Evolutionary conservation across 106 monocot genomes (phyloP).

Genomic region (Cymbidium sinense): DNA sequence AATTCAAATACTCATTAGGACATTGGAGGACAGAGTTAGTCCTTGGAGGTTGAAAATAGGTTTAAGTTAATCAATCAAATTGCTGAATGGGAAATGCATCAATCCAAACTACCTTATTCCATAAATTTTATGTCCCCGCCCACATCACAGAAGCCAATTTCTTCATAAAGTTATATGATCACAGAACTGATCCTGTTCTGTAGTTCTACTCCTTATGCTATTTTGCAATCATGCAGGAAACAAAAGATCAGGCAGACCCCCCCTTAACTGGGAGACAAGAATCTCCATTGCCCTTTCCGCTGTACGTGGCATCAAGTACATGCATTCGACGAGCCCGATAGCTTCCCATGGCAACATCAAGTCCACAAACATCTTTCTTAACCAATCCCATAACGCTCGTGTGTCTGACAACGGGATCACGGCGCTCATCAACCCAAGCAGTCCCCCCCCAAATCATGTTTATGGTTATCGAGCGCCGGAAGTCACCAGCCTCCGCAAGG

Average conservation of each 20-base stretch:
- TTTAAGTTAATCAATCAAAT: too few species aligned
- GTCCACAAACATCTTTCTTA: constrained; percentile 53
- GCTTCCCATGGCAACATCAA: constrained; percentile 62
- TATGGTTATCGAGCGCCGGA: constrained; percentile 53
- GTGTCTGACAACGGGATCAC: constrained; percentile 49
- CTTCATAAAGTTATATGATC: too few species aligned
- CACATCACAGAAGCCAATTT: too few species aligned
- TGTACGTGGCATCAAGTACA: constrained; percentile 32
- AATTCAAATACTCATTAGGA: too few species aligned
- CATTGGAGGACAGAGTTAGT: too few species aligned
- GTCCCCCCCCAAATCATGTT: constrained; percentile 18
- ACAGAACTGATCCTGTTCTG: too few species aligned
- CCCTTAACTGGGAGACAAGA: constrained; percentile 42
- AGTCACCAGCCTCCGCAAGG: constrained; percentile 27
- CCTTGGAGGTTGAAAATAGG: too few species aligned
- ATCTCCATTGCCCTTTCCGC: constrained; percentile 29
- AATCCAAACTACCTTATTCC: too few species aligned
- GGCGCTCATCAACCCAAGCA: constrained; percentile 12
- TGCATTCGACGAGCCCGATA: constrained; percentile 29
- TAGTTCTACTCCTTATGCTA: background rate
- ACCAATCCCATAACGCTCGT: constrained; percentile 22
- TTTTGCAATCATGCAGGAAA: constrained; percentile 24
- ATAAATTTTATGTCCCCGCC: too few species aligned
- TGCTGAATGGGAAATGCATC: too few species aligned
- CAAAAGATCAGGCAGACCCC: constrained; percentile 33